Evolutionary conservation across 2,329 filamentous ascomycete species (phyloP).

Genomic region (Salinomyces thailandicus): DNA sequence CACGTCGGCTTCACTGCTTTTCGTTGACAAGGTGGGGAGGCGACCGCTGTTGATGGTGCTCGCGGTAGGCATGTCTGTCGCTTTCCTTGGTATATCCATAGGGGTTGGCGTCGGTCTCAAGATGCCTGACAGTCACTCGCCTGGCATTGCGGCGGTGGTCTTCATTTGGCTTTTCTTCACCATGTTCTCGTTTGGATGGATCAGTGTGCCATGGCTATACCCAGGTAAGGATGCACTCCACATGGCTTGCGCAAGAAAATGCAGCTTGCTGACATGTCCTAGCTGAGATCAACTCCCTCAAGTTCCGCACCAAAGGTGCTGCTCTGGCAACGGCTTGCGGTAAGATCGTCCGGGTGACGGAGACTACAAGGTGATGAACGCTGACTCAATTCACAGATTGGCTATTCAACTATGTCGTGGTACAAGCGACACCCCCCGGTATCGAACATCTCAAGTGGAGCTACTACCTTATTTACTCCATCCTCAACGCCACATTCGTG

Average conservation of each 20-base stretch:
- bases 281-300: slow-evolving; percentile 37
- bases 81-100: slow-evolving; percentile 22
- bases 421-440: slow-evolving; percentile 15
- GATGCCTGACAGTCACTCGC: slow-evolving; percentile 23
- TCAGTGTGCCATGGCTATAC: slow-evolving; percentile 22
- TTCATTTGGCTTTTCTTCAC: slow-evolving; percentile 62
- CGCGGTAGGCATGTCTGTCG: slow-evolving; percentile 35
- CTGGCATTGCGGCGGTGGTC: slow-evolving; percentile 40
- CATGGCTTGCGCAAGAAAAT: too few relatives aligned
- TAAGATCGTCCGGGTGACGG: neutral
- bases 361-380: neutral
- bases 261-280: slow-evolving; percentile 3
- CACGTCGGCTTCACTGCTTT: slow-evolving; percentile 49
- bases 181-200: slow-evolving; percentile 50
- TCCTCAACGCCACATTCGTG: slow-evolving; percentile 31
- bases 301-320: slow-evolving; percentile 45
- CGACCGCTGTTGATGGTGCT: slow-evolving; percentile 31
- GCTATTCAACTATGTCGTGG: slow-evolving; percentile 40
- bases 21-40: slow-evolving; percentile 50
- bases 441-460: slow-evolving; percentile 19
- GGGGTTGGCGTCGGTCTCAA: slow-evolving; percentile 24
- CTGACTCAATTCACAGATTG: slow-evolving; percentile 22
- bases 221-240: neutral
- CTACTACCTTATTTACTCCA: slow-evolving; percentile 19
- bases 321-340: slow-evolving; percentile 40